Base-by-base conservation (phyloP, 495 filamentous ascomycete genomes). In the Penicillium herquei region DNA sequence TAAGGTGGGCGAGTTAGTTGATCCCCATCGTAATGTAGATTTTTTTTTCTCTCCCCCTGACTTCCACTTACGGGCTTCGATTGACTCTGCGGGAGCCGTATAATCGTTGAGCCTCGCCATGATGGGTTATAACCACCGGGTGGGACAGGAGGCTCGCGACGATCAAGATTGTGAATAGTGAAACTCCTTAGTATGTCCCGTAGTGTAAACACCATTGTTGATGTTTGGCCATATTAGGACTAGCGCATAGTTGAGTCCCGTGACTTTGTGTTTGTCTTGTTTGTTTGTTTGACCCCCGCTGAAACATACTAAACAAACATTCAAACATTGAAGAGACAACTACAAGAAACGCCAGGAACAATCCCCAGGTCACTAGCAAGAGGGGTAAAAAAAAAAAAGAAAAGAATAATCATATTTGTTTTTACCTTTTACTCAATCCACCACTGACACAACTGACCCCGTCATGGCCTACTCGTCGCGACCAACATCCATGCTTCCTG, bases 91-190 rank as follows among this genome's bases (percentile, higher is more conserved):
- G 31, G 84, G 77, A 66, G 84, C 77, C 47, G 79, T 64, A 43
- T 82, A 80, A 71, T 97, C 94, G 77, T 97, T 97, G 65, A 98
- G 81, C 69, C 93, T 83, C 69, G 93, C 93, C 93, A 98, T 96
- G 56, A 13, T 69, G 49, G 55, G 50, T 31, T 10, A n/a, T 39
- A 13, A 17, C 40, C 21, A 35, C 41, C 18, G 30, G 18, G 7
- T 33, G 35, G 34, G 5, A 33, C 39, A 37, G 30, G 11, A 5
- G 33, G 30, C 12, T 21, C 37, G 31, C 10, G 18, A 39, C 32
- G 30, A 35, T 43, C 26, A 37, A 34, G 21, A 26, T 26, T 26
- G 39, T 34, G 46, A 33, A 40, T 39, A 11, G 26, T 46, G 43
- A 32, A 32, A 46, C 43, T 44, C 12, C 21, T 11, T 32, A 26